Evolutionary conservation across 2,329 filamentous ascomycete genomes (phyloP), one percentile per base, ranked within the genome.

Genomic region (Biscogniauxia sp.): DNA sequence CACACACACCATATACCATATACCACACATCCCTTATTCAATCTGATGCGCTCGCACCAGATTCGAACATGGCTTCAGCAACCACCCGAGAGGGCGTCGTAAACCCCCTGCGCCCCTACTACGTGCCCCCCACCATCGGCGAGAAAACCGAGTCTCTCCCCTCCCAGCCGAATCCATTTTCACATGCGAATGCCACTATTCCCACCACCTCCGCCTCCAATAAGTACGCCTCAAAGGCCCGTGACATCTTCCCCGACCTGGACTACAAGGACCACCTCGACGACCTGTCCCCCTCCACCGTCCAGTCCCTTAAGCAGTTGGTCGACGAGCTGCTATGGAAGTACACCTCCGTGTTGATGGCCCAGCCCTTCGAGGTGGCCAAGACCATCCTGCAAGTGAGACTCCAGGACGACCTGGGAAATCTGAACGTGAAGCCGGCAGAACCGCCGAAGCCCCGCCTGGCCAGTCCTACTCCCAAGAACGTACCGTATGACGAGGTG

Each of bases 341-440:
- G 73, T 99, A 99, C 78, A 90, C 89, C 15, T 92, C 89, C 60
- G 88, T 97, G 23, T 77, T 98, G 71, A 88, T 97, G 73, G 90
- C 92, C 57, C 95, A 99, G 77, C 95, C 95, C 15, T 98, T 99
- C 75, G 95, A 98, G 80, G 93, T 97, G 60, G 93, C 94, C 72
- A 98, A 97, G 83, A 95, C 89, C 15, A 86, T 98, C 59, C 79
- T 99, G 68, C 95, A 99, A 77, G 87, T 93, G 56, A 86, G 83
- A 66, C 78, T 76, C 64, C 84, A 88, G 69, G 83, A 84, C 66
- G 80, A 80, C 56, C 68, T 78, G 41, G 79, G 79, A 53, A 72
- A 72, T 1, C 60, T 77, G 51, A 68, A 72, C 41, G 69, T 68
- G 3, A 58, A 66, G 5, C 61, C 69, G 2, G 69, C 55, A 56